phyloP scores from a whole-genome alignment of 2,329 filamentous ascomycete species.

The Emericellopsis atlantica region DNA sequence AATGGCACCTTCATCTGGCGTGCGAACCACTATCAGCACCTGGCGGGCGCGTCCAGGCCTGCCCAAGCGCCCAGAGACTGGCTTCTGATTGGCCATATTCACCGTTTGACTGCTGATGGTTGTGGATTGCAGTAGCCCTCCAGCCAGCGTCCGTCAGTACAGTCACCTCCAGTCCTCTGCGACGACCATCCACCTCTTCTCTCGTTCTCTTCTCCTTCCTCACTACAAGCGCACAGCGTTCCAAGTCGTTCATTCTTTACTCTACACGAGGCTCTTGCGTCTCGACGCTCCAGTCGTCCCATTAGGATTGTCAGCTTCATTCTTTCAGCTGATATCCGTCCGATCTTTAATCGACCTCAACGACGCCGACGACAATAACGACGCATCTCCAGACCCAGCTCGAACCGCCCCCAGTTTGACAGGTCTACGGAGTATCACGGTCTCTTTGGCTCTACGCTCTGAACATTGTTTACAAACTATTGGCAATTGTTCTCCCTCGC shows the following conservation, averaged over 20 bases:
- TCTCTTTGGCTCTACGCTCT: not conserved
- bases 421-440: not conserved
- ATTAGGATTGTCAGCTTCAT: conserved; percentile 24
- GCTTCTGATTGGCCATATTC: no score
- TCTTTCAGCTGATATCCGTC: conserved; percentile 27
- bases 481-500: conserved; percentile 1
- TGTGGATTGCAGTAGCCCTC: not conserved
- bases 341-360: conserved; percentile 11
- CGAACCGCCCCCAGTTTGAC: not conserved
- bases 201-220: not conserved
- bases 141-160: no score
- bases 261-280: conserved; percentile 7
- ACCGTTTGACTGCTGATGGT: no score
- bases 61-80: not conserved
- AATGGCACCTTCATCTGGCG: no score
- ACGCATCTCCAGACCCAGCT: not conserved
- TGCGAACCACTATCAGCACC: not conserved
- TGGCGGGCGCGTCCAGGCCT: not conserved
- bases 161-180: not conserved
- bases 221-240: conserved; percentile 5
- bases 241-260: conserved; percentile 14
- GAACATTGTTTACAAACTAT: conserved; percentile 1
- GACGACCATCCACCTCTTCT: not conserved
- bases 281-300: conserved; percentile 3
- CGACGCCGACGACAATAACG: not conserved